These are phyloP conservation scores for Diaporthe helianthi DNA, from an alignment of 2,329 filamentous ascomycete species.

Conservation along the genomic window DNA sequence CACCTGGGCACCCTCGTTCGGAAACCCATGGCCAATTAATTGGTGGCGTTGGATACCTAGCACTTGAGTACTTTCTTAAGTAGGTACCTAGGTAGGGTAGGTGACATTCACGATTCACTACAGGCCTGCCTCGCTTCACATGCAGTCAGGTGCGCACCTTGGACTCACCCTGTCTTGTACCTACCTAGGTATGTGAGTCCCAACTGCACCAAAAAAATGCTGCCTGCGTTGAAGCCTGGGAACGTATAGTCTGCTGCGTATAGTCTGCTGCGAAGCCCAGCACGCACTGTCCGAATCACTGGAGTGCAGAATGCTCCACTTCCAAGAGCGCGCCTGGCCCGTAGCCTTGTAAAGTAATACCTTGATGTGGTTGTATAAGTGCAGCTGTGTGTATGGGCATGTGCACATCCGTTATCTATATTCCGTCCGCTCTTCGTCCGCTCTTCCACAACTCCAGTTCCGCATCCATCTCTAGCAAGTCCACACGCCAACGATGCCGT, in stretches of 20 bases:
- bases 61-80: too few species aligned
- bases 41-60: too few species aligned
- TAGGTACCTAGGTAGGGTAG: too few species aligned
- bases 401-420: slow-evolving; percentile 19
- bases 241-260: background rate
- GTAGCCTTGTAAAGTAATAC: background rate
- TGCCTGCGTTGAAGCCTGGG: background rate
- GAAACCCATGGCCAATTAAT: too few species aligned
- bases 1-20: too few species aligned
- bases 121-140: background rate
- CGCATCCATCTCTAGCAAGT: slow-evolving; percentile 78
- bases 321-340: background rate
- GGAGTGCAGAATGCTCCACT: background rate
- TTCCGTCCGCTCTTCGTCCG: slow-evolving; percentile 1
- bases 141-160: background rate
- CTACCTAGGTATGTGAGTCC: too few species aligned
- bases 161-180: background rate
- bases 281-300: background rate
- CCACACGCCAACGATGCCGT: slow-evolving; percentile 92
- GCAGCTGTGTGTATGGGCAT: slow-evolving; percentile 22
- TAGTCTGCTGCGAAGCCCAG: background rate
- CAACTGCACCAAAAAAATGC: background rate
- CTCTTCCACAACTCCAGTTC: slow-evolving; percentile 50
- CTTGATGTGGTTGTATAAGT: slow-evolving; percentile 1
- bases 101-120: too few species aligned